Base-by-base conservation (phyloP, 2,329 filamentous ascomycete genomes). In the Colletotrichum spaethianum region DNA sequence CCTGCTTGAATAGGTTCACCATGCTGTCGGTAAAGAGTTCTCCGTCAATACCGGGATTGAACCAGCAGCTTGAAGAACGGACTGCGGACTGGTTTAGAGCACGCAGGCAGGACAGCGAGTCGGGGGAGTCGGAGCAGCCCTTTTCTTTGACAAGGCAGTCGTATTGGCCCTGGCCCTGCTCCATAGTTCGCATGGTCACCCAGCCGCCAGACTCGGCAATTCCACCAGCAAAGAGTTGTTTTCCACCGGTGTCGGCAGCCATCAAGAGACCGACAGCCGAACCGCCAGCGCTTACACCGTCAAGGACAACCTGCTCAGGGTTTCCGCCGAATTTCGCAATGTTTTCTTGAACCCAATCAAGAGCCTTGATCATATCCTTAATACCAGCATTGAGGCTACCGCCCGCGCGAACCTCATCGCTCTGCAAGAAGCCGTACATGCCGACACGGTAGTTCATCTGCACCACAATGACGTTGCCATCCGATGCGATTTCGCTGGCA, bases 401-500 rank as follows among this genome's bases (percentile, higher is more conserved):
- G 20, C 69, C 70, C 9, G 63, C 56, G 16, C 69, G 69, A 46
- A 72, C 72, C 61, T 72, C 69, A 56, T 74, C 56, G 14, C 72
- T 56, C 33, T 74, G 89, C 7, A 95, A 84, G 77, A 95, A 96
- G 0, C 93, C 93, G 75, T 91, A 94, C 0, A 89, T 87, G 0
- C 93, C 93, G 18, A 95, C 92, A 5, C 93, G 90, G 79, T 95
- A 95, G 81, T 94, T 95, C 81, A 94, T 88, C 6, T 87, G 91
- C 1, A 95, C 92, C 0, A 94, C 89, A 0, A 95, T 82, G 28
- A 94, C 91, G 69, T 88, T 82, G 46, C 86, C 84, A 23, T 89
- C 88, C 0, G 90, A 91, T 38, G 85, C 78, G n/a, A 95, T 80
- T 0, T 87, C 89, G 1, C 86, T 87, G 0, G 89, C 91, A 74